These are phyloP conservation scores for Verbascum thapsus DNA, from an alignment of 257 asterid species.

Conservation along the genomic window DNA sequence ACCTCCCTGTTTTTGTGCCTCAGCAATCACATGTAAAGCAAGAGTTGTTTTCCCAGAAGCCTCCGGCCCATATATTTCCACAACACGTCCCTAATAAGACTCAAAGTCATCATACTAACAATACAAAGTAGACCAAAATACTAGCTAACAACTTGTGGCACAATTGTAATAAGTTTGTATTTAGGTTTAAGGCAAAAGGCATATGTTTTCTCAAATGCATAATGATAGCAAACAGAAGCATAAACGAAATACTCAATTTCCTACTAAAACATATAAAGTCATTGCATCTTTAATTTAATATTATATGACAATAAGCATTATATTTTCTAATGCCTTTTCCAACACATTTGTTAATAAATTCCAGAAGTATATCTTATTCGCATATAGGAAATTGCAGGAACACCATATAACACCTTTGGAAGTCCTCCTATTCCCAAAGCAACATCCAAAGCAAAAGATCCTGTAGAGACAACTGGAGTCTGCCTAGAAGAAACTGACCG, in stretches of 20 bases:
- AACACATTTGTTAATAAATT: background rate
- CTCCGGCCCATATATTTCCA: constrained; percentile 66
- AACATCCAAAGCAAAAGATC: constrained; percentile 80
- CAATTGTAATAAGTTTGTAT: background rate
- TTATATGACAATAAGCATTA: background rate
- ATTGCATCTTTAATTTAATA: background rate
- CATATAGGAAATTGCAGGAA: constrained; percentile 10
- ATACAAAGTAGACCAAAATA: background rate
- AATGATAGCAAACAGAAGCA: too few species aligned
- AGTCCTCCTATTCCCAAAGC: constrained; percentile 92
- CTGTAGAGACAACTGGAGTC: constrained; percentile 88
- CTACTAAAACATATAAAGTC: background rate
- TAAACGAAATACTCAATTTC: too few species aligned
- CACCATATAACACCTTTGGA: constrained; percentile 68
- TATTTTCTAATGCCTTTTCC: background rate
- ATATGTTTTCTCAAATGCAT: too few species aligned
- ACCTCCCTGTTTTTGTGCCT: constrained; percentile 67
- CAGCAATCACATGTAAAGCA: constrained; percentile 60
- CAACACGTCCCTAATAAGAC: constrained; percentile 50
- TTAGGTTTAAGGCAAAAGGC: background rate
- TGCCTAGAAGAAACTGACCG: constrained; percentile 54
- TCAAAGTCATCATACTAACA: background rate
- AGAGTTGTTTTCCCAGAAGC: constrained; percentile 67
- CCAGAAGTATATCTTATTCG: background rate
- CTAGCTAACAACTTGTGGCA: background rate